A percentile compares a stretch with the other conserved stretches of the same genome.
phyloP scores from a whole-genome alignment of 2,329 filamentous ascomycete genomes.

The Clonostachys sp. region DNA sequence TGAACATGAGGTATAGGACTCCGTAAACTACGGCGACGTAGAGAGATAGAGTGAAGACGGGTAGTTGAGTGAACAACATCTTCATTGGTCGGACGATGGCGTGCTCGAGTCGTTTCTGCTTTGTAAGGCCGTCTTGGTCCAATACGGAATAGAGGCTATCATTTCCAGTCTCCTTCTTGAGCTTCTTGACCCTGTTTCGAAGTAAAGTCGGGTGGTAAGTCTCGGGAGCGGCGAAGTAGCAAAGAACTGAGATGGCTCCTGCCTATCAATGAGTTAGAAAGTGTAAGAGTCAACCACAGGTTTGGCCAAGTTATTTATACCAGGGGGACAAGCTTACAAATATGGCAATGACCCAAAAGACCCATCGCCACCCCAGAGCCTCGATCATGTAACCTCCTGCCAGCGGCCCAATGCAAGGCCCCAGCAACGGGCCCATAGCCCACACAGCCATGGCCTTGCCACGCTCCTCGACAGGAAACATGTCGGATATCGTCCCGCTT shows the following conservation, averaged over 20 bases:
- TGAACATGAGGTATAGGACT: slow-evolving; percentile 49
- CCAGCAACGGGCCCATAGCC: slow-evolving; percentile 41
- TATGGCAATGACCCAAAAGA: slow-evolving; percentile 60
- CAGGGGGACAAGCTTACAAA: slow-evolving; percentile 14
- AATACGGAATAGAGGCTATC: slow-evolving; percentile 40
- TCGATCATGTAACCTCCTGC: slow-evolving; percentile 59
- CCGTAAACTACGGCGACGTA: slow-evolving; percentile 50
- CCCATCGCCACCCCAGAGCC: slow-evolving; percentile 56
- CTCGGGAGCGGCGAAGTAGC: slow-evolving; percentile 25
- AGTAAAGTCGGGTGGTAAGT: slow-evolving; percentile 30
- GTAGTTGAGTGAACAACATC: slow-evolving; percentile 45
- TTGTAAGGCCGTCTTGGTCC: slow-evolving; percentile 18
- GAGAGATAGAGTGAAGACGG: slow-evolving; percentile 34
- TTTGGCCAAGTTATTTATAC: background rate
- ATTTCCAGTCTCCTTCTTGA: slow-evolving; percentile 31
- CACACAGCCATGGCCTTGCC: slow-evolving; percentile 48
- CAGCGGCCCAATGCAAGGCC: slow-evolving; percentile 30
- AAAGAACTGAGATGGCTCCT: slow-evolving; percentile 19
- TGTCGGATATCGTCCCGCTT: slow-evolving; percentile 38
- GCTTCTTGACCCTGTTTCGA: slow-evolving; percentile 22
- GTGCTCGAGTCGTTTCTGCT: slow-evolving; percentile 24
- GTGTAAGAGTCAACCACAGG: background rate
- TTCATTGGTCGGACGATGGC: slow-evolving; percentile 37
- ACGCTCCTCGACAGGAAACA: slow-evolving; percentile 22
- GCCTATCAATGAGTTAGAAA: slow-evolving; percentile 6